Evolutionary conservation across 2,329 filamentous ascomycete species (phyloP).

Genomic region (Colletotrichum musicola): DNA sequence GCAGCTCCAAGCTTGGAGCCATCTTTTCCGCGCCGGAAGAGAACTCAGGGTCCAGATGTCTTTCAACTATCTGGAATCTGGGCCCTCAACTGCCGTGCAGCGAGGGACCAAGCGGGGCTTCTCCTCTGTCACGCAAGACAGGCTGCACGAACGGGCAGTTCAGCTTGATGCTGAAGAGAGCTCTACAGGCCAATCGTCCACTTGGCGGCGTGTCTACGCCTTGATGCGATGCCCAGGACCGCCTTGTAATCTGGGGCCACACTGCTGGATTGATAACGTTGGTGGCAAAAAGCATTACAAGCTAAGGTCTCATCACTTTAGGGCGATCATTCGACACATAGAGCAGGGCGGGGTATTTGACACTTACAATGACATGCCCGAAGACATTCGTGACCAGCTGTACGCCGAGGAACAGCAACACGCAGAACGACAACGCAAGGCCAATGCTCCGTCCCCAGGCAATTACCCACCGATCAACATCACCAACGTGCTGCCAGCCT

Average conservation of each 20-base stretch:
- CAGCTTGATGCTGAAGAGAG: background rate
- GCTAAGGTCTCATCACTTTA: too few species aligned
- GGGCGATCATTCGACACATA: too few species aligned
- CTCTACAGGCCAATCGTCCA: background rate
- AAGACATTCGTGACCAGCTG: conserved; percentile 27
- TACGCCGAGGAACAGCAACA: conserved; percentile 37
- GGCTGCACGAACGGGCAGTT: background rate
- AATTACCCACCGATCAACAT: background rate
- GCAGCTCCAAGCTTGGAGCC: conserved; percentile 38
- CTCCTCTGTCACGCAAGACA: background rate
- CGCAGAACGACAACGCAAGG: background rate
- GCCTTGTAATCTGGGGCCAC: conserved; percentile 14
- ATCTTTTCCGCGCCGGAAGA: conserved; percentile 36
- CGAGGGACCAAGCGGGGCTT: conserved; percentile 4
- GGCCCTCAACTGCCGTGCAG: background rate
- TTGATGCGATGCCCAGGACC: conserved; percentile 11
- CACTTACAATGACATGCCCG: conserved; percentile 13
- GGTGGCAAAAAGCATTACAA: background rate
- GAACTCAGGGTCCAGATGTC: conserved; percentile 39
- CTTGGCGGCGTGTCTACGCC: conserved; percentile 2
- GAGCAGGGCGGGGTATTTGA: too few species aligned
- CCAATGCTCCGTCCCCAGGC: background rate
- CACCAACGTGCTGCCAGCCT: background rate
- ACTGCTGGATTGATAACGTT: conserved; percentile 19
- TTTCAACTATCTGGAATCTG: conserved; percentile 40